These are phyloP conservation scores for Globisporangium recalcitrans DNA, from an alignment of 352 stramenopile species.

Conservation along the genomic window DNA sequence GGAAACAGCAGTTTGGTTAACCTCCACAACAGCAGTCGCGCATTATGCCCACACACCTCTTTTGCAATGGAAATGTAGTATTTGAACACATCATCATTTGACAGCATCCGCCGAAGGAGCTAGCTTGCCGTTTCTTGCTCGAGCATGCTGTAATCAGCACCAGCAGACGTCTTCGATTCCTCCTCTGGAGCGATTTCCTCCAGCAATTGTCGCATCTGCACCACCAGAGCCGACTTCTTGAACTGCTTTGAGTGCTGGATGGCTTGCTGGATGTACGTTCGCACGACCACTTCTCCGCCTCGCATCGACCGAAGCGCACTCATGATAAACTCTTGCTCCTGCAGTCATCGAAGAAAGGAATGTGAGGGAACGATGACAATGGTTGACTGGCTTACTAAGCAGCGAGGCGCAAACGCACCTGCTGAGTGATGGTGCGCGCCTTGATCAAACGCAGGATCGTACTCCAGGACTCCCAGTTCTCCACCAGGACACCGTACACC, in stretches of 20 bases:
- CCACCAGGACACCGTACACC: constrained; percentile 72
- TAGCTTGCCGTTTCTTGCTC: constrained; percentile 5
- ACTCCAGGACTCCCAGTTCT: constrained; percentile 84
- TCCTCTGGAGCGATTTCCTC: constrained; percentile 40
- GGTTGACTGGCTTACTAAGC: neutral
- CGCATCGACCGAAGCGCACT: constrained; percentile 69
- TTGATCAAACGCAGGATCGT: constrained; percentile 82
- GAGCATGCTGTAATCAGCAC: constrained; percentile 1
- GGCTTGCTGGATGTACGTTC: constrained; percentile 71
- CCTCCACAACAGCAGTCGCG: neutral
- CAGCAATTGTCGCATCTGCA: constrained; percentile 39
- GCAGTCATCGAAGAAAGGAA: constrained; percentile 1
- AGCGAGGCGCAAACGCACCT: constrained; percentile 27
- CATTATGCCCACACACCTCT: neutral
- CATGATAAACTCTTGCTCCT: constrained; percentile 81
- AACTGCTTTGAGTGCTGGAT: constrained; percentile 60
- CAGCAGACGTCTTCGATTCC: constrained; percentile 34
- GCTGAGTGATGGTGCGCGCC: constrained; percentile 54
- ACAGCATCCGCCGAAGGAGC: neutral
- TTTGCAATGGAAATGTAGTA: neutral
- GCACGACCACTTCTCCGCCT: constrained; percentile 44
- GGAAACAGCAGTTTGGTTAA: neutral
- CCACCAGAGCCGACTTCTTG: constrained; percentile 56
- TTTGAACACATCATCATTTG: constrained; percentile 7
- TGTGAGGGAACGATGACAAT: neutral